Percentiles rank a stretch among this genome's conserved stretches.
These are phyloP conservation scores for Epichloe baconii DNA, from an alignment of 2,329 filamentous ascomycete species.

Conservation along the genomic window DNA sequence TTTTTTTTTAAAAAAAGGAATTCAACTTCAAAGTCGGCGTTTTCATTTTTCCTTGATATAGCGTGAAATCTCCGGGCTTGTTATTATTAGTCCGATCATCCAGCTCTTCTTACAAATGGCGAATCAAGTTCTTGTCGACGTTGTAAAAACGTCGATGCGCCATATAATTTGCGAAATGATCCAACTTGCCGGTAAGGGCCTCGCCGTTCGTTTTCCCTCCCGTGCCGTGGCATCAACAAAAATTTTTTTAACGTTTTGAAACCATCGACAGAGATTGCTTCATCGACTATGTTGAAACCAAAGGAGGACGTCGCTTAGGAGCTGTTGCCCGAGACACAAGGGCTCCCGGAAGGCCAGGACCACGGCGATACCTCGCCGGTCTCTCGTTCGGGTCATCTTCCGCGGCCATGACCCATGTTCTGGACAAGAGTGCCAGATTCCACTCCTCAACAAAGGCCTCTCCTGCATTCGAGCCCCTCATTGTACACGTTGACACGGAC, in stretches of 20 bases:
- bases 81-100: neutral
- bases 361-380: slow-evolving; percentile 52
- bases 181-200: slow-evolving; percentile 19
- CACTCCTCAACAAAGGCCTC: slow-evolving; percentile 53
- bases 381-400: slow-evolving; percentile 78
- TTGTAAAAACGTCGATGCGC: slow-evolving; percentile 19
- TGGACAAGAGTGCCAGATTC: slow-evolving; percentile 54
- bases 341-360: slow-evolving; percentile 19
- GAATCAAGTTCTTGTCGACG: slow-evolving; percentile 14
- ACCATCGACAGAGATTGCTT: slow-evolving; percentile 49
- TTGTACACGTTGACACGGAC: slow-evolving; percentile 41
- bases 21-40: too few relatives aligned
- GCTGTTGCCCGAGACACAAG: slow-evolving; percentile 36
- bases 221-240: neutral
- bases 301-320: slow-evolving; percentile 61
- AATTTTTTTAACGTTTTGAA: neutral
- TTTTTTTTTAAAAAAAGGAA: too few relatives aligned
- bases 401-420: slow-evolving; percentile 58
- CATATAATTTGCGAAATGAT: slow-evolving; percentile 17
- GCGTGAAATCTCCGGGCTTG: neutral
- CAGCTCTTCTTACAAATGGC: neutral
- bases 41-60: too few relatives aligned
- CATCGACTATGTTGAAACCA: slow-evolving; percentile 60
- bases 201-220: too few relatives aligned
- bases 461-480: slow-evolving; percentile 53